These are phyloP conservation scores for Breynia disticha DNA, from an alignment of 441 rosid species.

Conservation along the genomic window DNA sequence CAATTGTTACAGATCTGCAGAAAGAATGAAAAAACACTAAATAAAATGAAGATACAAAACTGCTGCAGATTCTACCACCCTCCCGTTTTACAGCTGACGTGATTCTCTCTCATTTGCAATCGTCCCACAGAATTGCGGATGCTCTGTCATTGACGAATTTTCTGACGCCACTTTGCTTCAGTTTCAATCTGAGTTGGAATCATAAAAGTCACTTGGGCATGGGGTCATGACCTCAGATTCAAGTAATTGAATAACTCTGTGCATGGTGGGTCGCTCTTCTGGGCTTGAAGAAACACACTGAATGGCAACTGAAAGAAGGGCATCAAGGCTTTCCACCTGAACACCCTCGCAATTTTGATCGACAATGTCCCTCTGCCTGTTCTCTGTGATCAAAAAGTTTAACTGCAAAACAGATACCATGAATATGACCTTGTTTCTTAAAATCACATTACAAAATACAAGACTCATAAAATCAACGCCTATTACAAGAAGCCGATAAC, in stretches of 20 bases:
- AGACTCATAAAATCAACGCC: no score
- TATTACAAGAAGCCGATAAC: neutral
- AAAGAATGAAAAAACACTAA: slow-evolving; percentile 43
- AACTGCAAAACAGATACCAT: slow-evolving; percentile 43
- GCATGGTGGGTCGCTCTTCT: slow-evolving; percentile 95
- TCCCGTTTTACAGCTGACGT: slow-evolving; percentile 14
- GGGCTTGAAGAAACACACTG: slow-evolving; percentile 77
- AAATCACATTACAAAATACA: neutral
- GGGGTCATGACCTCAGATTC: slow-evolving; percentile 99
- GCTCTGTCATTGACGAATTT: slow-evolving; percentile 8
- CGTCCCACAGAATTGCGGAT: slow-evolving; percentile 12
- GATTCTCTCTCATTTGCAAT: slow-evolving; percentile 1
- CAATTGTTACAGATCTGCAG: slow-evolving; percentile 18
- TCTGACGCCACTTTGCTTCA: slow-evolving; percentile 8
- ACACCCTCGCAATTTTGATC: slow-evolving; percentile 82
- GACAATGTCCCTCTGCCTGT: slow-evolving; percentile 60
- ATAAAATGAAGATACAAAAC: slow-evolving; percentile 21
- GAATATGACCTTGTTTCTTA: slow-evolving; percentile 3
- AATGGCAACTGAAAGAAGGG: slow-evolving; percentile 75
- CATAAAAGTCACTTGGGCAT: slow-evolving; percentile 90
- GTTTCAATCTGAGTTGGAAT: slow-evolving; percentile 69
- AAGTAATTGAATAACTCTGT: slow-evolving; percentile 83
- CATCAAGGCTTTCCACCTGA: slow-evolving; percentile 68
- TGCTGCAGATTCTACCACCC: slow-evolving; percentile 22
- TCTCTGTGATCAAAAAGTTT: slow-evolving; percentile 60